Conservation (phyloP, 257 asterid species). For the Capsicum chinense region DNA sequence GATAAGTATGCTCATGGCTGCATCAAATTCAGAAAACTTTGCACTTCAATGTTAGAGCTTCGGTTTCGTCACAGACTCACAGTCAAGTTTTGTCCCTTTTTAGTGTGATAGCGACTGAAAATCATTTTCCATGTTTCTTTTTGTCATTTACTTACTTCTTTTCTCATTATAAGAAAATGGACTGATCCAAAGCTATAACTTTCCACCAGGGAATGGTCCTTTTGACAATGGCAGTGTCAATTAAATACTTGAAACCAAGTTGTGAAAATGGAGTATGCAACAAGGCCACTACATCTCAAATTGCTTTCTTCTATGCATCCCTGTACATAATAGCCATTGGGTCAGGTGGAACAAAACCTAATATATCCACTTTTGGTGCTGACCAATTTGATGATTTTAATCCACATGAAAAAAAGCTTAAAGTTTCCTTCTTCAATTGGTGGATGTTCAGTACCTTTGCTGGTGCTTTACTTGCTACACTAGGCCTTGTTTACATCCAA, state of each 20-base stretch:
- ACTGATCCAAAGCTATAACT: not conserved
- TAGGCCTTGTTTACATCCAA: constrained; percentile 83
- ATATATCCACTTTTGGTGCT: constrained; percentile 90
- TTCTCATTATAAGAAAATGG: not conserved
- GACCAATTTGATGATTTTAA: constrained; percentile 84
- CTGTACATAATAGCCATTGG: constrained; percentile 85
- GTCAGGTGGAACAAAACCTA: constrained; percentile 89
- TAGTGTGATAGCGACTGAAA: not conserved
- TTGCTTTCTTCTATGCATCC: constrained; percentile 73
- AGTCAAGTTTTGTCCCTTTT: not conserved
- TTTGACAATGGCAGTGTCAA: constrained; percentile 71
- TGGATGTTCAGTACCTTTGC: constrained; percentile 89
- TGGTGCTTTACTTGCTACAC: constrained; percentile 73
- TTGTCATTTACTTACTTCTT: too few species aligned
- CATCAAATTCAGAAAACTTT: not conserved
- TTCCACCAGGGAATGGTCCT: constrained; percentile 76
- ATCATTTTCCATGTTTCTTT: not conserved
- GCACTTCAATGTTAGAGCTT: not conserved
- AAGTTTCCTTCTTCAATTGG: constrained; percentile 87
- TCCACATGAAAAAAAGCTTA: constrained; percentile 66
- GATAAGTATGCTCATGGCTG: not conserved
- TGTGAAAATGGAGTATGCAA: constrained; percentile 72
- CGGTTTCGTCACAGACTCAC: not conserved
- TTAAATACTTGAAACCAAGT: constrained; percentile 61
- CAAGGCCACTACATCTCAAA: constrained; percentile 62